phyloP scores from a whole-genome alignment of 1,284 basidiomycete species.

The Microbotryum silenes-acaulis region DNA sequence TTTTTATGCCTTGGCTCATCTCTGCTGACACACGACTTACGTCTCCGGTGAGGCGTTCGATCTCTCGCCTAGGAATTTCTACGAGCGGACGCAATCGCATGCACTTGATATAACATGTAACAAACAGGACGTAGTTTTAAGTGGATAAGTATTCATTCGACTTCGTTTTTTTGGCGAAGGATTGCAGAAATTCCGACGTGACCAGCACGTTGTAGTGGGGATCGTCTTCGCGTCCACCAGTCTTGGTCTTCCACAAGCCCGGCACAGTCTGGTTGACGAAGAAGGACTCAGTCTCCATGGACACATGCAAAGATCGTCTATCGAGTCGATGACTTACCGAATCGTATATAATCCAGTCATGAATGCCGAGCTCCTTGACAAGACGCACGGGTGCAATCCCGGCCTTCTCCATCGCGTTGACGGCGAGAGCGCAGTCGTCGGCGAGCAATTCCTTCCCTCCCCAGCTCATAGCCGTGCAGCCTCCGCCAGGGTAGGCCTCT shows the following conservation, averaged over 20 bases:
- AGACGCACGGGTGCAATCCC: not conserved
- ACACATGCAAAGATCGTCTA: not conserved
- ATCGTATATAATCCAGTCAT: conserved; percentile 3
- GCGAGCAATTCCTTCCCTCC: conserved; percentile 4
- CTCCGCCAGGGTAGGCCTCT: not conserved
- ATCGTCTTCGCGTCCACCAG: not conserved
- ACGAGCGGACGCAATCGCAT: too few species aligned
- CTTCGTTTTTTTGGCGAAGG: too few species aligned
- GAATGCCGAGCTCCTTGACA: conserved; percentile 1
- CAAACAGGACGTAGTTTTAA: too few species aligned
- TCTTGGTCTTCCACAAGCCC: conserved; percentile 3
- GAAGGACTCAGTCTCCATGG: not conserved
- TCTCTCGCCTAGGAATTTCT: too few species aligned
- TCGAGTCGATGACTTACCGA: not conserved
- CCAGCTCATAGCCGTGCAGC: not conserved
- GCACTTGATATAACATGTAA: too few species aligned
- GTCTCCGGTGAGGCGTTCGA: too few species aligned
- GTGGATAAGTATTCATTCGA: too few species aligned
- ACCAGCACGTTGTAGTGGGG: conserved; percentile 1
- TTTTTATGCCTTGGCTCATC: too few species aligned
- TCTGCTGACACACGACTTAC: too few species aligned
- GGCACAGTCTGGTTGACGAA: not conserved
- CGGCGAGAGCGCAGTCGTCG: not conserved
- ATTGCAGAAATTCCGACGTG: not conserved
- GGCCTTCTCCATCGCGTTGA: not conserved